phyloP scores from a whole-genome alignment of 192 early-diverging fungal species.

The Helicostylum pulchrum region DNA sequence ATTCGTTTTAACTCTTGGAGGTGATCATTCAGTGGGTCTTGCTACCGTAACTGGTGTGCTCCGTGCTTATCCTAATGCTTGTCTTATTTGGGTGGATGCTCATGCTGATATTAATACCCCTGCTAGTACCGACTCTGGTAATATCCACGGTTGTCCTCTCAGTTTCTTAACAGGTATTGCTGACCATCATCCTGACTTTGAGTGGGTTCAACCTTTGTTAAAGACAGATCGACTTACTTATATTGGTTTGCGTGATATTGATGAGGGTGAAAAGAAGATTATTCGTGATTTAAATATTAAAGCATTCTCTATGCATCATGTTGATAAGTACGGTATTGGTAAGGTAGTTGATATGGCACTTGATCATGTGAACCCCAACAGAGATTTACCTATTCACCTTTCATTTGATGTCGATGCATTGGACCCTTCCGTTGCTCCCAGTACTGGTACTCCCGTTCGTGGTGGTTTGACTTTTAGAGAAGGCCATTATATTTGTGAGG shows the following conservation, averaged over 20 bases:
- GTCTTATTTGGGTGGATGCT: conserved; percentile 94
- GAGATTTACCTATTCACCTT: conserved; percentile 78
- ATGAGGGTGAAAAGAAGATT: conserved; percentile 83
- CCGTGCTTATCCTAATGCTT: conserved; percentile 71
- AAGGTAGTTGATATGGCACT: conserved; percentile 89
- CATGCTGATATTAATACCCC: conserved; percentile 97
- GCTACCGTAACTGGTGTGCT: conserved; percentile 83
- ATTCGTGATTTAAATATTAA: conserved; percentile 80
- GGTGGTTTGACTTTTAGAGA: conserved; percentile 95
- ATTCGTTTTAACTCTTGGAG: conserved; percentile 90
- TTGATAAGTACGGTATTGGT: conserved; percentile 92
- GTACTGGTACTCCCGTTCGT: conserved; percentile 93
- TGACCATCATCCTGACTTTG: conserved; percentile 59
- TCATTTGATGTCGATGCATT: conserved; percentile 95
- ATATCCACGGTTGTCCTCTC: conserved; percentile 94
- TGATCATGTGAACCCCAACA: conserved; percentile 77
- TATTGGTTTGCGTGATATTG: conserved; percentile 95
- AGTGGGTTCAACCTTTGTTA: conserved; percentile 81
- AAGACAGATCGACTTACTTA: conserved; percentile 79
- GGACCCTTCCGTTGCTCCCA: conserved; percentile 90
- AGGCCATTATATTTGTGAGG: conserved; percentile 96
- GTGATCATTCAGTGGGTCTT: conserved; percentile 93
- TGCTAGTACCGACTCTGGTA: conserved; percentile 80
- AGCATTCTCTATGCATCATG: conserved; percentile 95
- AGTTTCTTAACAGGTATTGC: conserved; percentile 85